These are phyloP conservation scores for Citrus mangshanensis DNA, from an alignment of 345 rosid species.

Conservation along the genomic window DNA sequence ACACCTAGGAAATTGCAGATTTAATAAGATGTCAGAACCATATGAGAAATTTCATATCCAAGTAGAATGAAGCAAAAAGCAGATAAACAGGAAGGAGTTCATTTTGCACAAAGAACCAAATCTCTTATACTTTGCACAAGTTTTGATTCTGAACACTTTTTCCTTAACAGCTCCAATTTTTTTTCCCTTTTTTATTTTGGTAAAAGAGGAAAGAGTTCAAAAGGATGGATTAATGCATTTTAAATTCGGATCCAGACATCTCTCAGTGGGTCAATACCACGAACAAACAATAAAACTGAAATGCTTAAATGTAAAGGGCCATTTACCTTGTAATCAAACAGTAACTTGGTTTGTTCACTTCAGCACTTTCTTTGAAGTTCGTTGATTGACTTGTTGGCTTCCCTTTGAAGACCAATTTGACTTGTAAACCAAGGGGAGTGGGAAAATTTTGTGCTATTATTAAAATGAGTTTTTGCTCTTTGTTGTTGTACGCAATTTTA, in stretches of 20 bases:
- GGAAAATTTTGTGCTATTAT: no score
- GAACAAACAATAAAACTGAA: not conserved
- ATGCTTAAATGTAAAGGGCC: not conserved
- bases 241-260: not conserved
- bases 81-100: no score
- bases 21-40: constrained; percentile 10
- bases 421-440: no score
- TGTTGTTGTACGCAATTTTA: no score
- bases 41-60: not conserved
- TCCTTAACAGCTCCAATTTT: no score
- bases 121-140: not conserved
- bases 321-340: constrained; percentile 70
- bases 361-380: not conserved
- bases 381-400: no score
- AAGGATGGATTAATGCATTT: no score
- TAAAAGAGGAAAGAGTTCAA: no score
- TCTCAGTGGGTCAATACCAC: not conserved
- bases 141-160: not conserved
- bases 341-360: constrained; percentile 52
- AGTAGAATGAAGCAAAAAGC: no score
- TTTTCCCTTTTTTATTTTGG: not conserved
- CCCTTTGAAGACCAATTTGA: no score
- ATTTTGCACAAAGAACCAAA: not conserved
- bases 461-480: no score
- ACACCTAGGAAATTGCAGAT: constrained; percentile 40